Evolutionary conservation across 2,329 filamentous ascomycete species (phyloP).

Genomic region (Thelonectria olida): DNA sequence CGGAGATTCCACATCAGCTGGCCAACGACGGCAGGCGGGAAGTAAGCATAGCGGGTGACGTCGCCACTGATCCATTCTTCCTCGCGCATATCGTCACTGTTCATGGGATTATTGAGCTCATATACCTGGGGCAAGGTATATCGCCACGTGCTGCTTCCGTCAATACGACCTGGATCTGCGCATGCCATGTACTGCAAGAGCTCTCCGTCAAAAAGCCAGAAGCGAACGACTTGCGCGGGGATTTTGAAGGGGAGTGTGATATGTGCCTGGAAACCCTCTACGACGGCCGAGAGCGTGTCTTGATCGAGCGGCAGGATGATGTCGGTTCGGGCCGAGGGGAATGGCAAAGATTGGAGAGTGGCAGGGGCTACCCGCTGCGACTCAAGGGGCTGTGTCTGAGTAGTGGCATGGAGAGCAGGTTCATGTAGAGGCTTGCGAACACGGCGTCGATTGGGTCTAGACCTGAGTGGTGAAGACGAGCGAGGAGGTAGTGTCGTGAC

Average conservation of each 20-base stretch:
- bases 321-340: slow-evolving; percentile 61
- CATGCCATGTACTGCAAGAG: slow-evolving; percentile 68
- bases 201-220: slow-evolving; percentile 69
- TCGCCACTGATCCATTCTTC: slow-evolving; percentile 63
- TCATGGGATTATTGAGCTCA: slow-evolving; percentile 68
- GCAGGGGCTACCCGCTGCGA: slow-evolving; percentile 62
- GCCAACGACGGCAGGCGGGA: slow-evolving; percentile 66
- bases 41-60: slow-evolving; percentile 61
- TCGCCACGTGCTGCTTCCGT: slow-evolving; percentile 33
- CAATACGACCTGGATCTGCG: slow-evolving; percentile 54
- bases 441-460: slow-evolving; percentile 7
- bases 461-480: slow-evolving; percentile 16
- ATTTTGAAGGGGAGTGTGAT: slow-evolving; percentile 66
- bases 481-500: slow-evolving; percentile 28
- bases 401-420: slow-evolving; percentile 23
- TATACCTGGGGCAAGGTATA: slow-evolving; percentile 59
- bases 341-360: slow-evolving; percentile 57
- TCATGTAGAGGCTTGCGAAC: slow-evolving; percentile 43
- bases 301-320: slow-evolving; percentile 62
- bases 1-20: slow-evolving; percentile 67
- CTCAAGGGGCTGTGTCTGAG: slow-evolving; percentile 46
- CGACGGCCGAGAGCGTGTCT: slow-evolving; percentile 58
- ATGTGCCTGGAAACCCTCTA: slow-evolving; percentile 60
- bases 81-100: slow-evolving; percentile 59
- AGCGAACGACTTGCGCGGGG: slow-evolving; percentile 62